These are phyloP conservation scores for Salicornia ramosissima DNA, from an alignment of 148 eudicot genomes.

Conservation along the genomic window DNA sequence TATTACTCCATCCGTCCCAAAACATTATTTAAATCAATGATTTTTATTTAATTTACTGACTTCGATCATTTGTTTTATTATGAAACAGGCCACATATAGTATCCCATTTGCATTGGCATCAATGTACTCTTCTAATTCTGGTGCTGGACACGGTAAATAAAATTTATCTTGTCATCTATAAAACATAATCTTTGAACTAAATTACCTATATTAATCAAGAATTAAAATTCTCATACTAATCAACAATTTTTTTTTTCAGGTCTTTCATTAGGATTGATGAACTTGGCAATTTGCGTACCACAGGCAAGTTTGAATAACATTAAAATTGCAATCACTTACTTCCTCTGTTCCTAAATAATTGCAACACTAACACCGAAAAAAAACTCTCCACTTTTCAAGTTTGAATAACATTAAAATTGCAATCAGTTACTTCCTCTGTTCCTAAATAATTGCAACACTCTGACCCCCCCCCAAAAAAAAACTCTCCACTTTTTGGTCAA, in stretches of 20 bases:
- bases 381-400: no score
- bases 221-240: not conserved
- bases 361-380: no score
- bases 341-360: not conserved
- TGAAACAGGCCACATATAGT: slow-evolving; percentile 65
- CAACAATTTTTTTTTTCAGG: slow-evolving; percentile 28
- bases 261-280: slow-evolving; percentile 68
- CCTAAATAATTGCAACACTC: no score
- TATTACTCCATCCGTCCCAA: not conserved
- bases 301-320: slow-evolving; percentile 41
- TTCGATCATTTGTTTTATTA: not conserved
- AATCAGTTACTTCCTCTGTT: not conserved
- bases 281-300: slow-evolving; percentile 79
- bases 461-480: no score
- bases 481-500: no score
- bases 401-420: not conserved
- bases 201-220: no score
- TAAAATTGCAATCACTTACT: not conserved
- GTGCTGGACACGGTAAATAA: slow-evolving; percentile 77
- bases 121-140: slow-evolving; percentile 60
- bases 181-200: no score
- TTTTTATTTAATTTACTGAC: no score
- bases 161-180: not conserved
- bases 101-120: slow-evolving; percentile 92
- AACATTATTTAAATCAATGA: not conserved